Evolutionary conservation across 768 basidiomycete genomes (phyloP).

Genomic region (Pholiota molesta): DNA sequence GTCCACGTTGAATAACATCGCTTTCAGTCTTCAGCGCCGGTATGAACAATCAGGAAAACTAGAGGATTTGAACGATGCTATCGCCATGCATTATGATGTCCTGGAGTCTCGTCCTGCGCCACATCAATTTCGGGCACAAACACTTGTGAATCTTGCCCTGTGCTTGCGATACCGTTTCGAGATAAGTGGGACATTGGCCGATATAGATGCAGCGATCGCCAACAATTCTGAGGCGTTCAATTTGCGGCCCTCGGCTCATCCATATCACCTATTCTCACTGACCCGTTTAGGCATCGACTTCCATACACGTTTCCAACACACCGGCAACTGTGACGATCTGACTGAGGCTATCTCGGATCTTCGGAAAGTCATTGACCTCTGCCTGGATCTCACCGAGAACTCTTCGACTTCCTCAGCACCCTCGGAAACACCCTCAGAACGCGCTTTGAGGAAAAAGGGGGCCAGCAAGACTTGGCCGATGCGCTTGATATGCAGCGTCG

Average conservation of each 20-base stretch:
- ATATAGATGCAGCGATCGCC: not conserved
- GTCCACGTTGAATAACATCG: not conserved
- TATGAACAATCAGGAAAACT: not conserved
- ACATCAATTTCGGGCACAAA: conserved; percentile 2
- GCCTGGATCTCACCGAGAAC: not conserved
- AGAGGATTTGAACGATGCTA: not conserved
- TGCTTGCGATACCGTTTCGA: not conserved
- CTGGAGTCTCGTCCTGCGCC: conserved; percentile 2
- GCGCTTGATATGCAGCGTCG: not conserved
- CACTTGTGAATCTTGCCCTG: not conserved
- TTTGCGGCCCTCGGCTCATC: not conserved
- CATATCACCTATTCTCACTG: not conserved
- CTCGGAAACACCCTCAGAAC: not conserved
- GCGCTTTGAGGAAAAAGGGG: not conserved
- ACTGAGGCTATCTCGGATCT: not conserved
- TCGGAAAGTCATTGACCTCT: not conserved
- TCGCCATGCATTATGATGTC: not conserved
- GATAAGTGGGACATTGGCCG: not conserved
- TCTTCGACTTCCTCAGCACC: not conserved
- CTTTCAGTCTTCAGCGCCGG: not conserved
- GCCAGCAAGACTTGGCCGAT: not conserved
- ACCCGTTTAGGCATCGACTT: not conserved
- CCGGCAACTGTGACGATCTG: not conserved
- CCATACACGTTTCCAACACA: not conserved
- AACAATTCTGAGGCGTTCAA: not conserved